A percentile compares a stretch with the other conserved stretches of the same genome.
These are phyloP conservation scores for Galerina marginata DNA, from an alignment of 768 basidiomycete genomes.

Conservation along the genomic window DNA sequence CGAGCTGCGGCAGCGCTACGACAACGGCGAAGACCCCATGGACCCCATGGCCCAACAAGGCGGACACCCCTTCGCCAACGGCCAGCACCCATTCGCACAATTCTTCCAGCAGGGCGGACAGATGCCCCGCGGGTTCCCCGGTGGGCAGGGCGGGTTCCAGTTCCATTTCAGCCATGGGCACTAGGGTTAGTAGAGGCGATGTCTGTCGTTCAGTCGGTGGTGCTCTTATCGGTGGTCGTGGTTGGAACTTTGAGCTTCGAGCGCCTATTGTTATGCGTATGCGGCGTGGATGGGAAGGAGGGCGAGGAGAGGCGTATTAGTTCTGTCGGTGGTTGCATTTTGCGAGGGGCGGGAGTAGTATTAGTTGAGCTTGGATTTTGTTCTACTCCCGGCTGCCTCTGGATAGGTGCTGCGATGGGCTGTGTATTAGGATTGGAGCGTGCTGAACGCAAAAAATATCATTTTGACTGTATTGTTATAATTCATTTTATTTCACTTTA, in stretches of 20 bases:
- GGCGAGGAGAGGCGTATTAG: too few relatives aligned
- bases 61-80: constrained; percentile 50
- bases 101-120: constrained; percentile 73
- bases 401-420: too few relatives aligned
- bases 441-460: too few relatives aligned
- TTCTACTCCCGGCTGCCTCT: too few relatives aligned
- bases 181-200: background rate
- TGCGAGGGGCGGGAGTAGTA: too few relatives aligned
- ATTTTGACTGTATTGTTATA: background rate
- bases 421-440: too few relatives aligned
- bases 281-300: too few relatives aligned
- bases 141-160: constrained; percentile 1
- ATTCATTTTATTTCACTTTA: background rate
- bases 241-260: background rate
- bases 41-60: constrained; percentile 76
- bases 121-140: constrained; percentile 29
- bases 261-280: too few relatives aligned
- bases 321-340: too few relatives aligned
- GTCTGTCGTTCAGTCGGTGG: background rate
- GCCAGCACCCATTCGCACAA: constrained; percentile 72
- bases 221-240: background rate
- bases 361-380: too few relatives aligned
- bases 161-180: constrained; percentile 40
- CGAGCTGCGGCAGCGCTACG: constrained; percentile 87
- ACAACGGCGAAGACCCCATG: constrained; percentile 96